Conservation (phyloP, 176 grass and related monocot genomes). For the Musa acuminata region DNA sequence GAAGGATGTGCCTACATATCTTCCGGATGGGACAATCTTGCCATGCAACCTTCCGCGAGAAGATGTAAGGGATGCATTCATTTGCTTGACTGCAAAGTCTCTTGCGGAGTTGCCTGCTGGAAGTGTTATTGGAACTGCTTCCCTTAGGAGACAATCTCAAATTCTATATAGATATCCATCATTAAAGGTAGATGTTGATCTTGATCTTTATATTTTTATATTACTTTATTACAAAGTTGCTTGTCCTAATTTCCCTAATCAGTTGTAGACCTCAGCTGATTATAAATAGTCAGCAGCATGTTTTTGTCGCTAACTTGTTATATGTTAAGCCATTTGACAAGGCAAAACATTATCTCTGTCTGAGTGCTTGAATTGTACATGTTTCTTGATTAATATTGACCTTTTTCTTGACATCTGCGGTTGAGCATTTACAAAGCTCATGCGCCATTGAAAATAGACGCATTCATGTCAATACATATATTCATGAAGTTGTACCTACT, state of each 20-base stretch:
- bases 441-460: too few relatives aligned
- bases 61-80: constrained; percentile 98
- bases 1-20: constrained; percentile 96
- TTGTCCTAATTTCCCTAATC: background rate
- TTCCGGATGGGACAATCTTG: constrained; percentile 76
- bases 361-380: too few relatives aligned
- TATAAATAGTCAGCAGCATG: too few relatives aligned
- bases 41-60: constrained; percentile 90
- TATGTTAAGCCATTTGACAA: too few relatives aligned
- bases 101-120: constrained; percentile 86
- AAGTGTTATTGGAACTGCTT: constrained; percentile 89
- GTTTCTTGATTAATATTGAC: too few relatives aligned
- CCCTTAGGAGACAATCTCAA: constrained; percentile 84
- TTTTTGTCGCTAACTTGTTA: too few relatives aligned
- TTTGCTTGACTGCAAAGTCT: constrained; percentile 65
- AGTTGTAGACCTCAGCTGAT: background rate
- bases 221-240: background rate
- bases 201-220: background rate
- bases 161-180: constrained; percentile 90
- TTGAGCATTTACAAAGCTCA: too few relatives aligned
- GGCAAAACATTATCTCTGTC: too few relatives aligned
- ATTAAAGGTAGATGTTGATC: constrained; percentile 49
- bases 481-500: too few relatives aligned
- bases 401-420: too few relatives aligned
- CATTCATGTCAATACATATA: too few relatives aligned